phyloP scores from a whole-genome alignment of 805 yeast species.

The Zygosaccharomyces gambellarensis region DNA sequence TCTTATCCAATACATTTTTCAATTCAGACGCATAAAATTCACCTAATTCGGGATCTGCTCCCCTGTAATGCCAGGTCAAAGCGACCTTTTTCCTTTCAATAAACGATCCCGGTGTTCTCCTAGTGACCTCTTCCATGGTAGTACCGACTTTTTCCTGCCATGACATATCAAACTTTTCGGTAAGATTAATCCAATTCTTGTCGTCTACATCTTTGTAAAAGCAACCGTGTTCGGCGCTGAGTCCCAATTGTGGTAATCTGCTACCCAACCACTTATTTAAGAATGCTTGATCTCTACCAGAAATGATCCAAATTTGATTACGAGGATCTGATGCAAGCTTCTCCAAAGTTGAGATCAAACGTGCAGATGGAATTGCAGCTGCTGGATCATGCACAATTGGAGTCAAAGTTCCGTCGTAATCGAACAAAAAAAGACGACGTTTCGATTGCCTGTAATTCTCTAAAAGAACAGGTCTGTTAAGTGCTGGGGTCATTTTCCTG shows the following conservation, averaged over 20 bases:
- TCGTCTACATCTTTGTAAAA: constrained; percentile 73
- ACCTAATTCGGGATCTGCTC: constrained; percentile 92
- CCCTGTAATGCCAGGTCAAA: constrained; percentile 94
- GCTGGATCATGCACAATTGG: constrained; percentile 96
- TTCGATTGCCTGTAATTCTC: constrained; percentile 55
- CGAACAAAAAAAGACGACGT: constrained; percentile 79
- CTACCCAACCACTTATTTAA: constrained; percentile 84
- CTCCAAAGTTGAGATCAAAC: constrained; percentile 55
- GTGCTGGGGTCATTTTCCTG: constrained; percentile 66
- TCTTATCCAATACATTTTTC: constrained; percentile 54
- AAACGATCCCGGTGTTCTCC: constrained; percentile 83
- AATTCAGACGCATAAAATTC: constrained; percentile 76
- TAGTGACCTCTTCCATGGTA: constrained; percentile 70
- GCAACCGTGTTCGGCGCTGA: constrained; percentile 97
- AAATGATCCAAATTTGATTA: constrained; percentile 90
- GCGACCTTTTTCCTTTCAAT: constrained; percentile 91
- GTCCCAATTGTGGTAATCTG: constrained; percentile 57
- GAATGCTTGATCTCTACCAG: constrained; percentile 91
- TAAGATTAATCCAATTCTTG: constrained; percentile 74
- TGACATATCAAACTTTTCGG: constrained; percentile 80
- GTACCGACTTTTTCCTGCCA: constrained; percentile 86
- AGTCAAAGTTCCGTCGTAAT: constrained; percentile 95
- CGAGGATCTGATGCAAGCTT: constrained; percentile 65
- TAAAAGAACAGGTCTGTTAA: constrained; percentile 64
- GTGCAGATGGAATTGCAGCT: constrained; percentile 92